phyloP scores from a whole-genome alignment of 2,329 filamentous ascomycete species.

The Calonectria honghensis region DNA sequence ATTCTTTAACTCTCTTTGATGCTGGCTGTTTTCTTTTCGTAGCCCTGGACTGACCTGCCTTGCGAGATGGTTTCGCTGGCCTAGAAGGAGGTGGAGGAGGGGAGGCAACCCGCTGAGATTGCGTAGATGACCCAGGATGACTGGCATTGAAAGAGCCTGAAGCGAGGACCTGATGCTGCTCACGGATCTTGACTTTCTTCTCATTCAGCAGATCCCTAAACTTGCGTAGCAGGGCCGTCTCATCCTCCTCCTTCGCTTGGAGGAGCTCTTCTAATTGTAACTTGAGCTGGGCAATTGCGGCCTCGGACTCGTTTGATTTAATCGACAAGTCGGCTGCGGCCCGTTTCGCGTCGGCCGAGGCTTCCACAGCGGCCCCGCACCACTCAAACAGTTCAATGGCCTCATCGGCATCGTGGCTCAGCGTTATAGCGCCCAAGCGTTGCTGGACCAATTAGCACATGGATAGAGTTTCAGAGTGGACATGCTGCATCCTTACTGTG shows the following conservation, averaged over 20 bases:
- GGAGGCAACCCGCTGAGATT: conserved; percentile 33
- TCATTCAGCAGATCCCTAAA: conserved; percentile 83
- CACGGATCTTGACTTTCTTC: conserved; percentile 87
- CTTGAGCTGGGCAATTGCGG: conserved; percentile 75
- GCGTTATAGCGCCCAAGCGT: conserved; percentile 79
- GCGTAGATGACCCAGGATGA: conserved; percentile 54
- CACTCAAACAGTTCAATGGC: conserved; percentile 81
- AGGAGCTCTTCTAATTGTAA: conserved; percentile 80
- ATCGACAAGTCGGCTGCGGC: conserved; percentile 65
- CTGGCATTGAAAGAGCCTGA: conserved; percentile 64
- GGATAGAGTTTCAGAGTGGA: conserved; percentile 38
- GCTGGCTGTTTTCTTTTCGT: conserved; percentile 71
- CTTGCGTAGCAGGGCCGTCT: conserved; percentile 80
- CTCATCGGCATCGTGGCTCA: conserved; percentile 73
- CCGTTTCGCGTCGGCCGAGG: conserved; percentile 66
- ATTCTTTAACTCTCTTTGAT: conserved; percentile 62
- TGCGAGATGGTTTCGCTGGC: conserved; percentile 52
- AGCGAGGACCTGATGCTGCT: conserved; percentile 79
- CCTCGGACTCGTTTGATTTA: conserved; percentile 69
- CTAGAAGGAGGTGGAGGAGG: neutral
- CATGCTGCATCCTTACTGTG: conserved; percentile 69
- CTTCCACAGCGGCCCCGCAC: conserved; percentile 76
- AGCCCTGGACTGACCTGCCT: conserved; percentile 62
- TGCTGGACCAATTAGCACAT: conserved; percentile 68
- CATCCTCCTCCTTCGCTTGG: conserved; percentile 79